These are phyloP conservation scores for Fusarium pseudoanthophilum DNA, from an alignment of 2,329 filamentous ascomycete genomes.

Conservation along the genomic window DNA sequence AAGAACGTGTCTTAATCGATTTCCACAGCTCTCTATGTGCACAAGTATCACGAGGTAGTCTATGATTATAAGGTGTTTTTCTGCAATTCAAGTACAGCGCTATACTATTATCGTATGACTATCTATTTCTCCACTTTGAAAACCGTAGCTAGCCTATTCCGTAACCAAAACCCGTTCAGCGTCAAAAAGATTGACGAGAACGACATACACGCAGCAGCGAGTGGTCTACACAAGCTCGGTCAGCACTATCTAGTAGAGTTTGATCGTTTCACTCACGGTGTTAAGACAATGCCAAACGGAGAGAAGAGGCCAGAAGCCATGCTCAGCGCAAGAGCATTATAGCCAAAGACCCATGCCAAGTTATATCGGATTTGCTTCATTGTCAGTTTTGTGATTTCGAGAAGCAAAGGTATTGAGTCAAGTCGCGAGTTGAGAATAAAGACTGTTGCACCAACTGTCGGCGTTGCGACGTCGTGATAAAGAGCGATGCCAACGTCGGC, in stretches of 20 bases:
- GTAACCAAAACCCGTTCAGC: not conserved
- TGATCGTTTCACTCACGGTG: not conserved
- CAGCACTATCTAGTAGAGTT: too few relatives aligned
- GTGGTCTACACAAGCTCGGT: not conserved
- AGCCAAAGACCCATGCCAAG: not conserved
- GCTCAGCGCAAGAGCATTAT: not conserved
- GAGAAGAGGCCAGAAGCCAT: not conserved
- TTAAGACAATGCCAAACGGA: not conserved
- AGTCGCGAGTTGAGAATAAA: not conserved
- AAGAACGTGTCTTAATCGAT: not conserved
- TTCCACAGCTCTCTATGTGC: not conserved
- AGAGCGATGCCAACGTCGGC: not conserved
- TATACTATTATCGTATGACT: not conserved
- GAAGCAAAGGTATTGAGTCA: not conserved
- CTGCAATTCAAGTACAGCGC: rapidly evolving
- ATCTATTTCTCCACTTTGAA: not conserved
- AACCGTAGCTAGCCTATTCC: not conserved
- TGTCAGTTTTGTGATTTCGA: not conserved
- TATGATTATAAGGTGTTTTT: too few relatives aligned
- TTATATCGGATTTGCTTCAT: not conserved
- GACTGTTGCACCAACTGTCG: not conserved
- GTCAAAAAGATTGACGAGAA: not conserved
- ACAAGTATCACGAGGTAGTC: too few relatives aligned
- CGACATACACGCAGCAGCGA: not conserved
- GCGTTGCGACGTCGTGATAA: not conserved